phyloP scores from a whole-genome alignment of 495 filamentous ascomycete genomes.

The Talaromyces proteolyticus region DNA sequence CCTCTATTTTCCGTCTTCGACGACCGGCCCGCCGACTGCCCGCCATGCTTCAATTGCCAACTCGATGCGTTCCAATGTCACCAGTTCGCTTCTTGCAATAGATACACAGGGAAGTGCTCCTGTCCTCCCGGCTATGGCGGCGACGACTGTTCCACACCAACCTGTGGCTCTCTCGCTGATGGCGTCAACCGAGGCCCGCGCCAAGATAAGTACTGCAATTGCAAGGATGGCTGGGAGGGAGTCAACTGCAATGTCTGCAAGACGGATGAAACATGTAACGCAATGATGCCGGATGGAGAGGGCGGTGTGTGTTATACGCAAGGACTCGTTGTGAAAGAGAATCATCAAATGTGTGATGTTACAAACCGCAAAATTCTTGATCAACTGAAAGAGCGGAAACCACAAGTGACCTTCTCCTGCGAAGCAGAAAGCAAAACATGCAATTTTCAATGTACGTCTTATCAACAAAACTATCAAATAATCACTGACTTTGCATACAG shows the following conservation, averaged over 20 bases:
- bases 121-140: slow-evolving; percentile 91
- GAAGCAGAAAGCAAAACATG: slow-evolving; percentile 66
- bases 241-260: slow-evolving; percentile 98
- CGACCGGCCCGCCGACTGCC: slow-evolving; percentile 54
- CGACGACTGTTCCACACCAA: slow-evolving; percentile 80
- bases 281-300: slow-evolving; percentile 71
- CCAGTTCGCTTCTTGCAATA: slow-evolving; percentile 82
- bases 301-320: slow-evolving; percentile 88
- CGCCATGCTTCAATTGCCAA: slow-evolving; percentile 92
- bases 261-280: slow-evolving; percentile 72
- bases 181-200: slow-evolving; percentile 69
- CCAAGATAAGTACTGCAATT: slow-evolving; percentile 65
- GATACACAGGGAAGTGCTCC: slow-evolving; percentile 81
- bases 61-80: slow-evolving; percentile 84
- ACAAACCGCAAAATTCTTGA: slow-evolving; percentile 90
- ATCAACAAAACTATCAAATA: background rate
- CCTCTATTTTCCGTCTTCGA: slow-evolving; percentile 44
- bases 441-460: slow-evolving; percentile 80
- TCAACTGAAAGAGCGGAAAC: slow-evolving; percentile 73
- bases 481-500: slow-evolving; percentile 42
- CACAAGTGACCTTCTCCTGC: slow-evolving; percentile 92
- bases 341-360: slow-evolving; percentile 97
- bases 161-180: slow-evolving; percentile 83
- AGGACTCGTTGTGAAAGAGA: slow-evolving; percentile 84
- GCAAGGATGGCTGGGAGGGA: slow-evolving; percentile 92